Evolutionary conservation across 306 rosid species (phyloP).

Genomic region (Quercus mongolica): DNA sequence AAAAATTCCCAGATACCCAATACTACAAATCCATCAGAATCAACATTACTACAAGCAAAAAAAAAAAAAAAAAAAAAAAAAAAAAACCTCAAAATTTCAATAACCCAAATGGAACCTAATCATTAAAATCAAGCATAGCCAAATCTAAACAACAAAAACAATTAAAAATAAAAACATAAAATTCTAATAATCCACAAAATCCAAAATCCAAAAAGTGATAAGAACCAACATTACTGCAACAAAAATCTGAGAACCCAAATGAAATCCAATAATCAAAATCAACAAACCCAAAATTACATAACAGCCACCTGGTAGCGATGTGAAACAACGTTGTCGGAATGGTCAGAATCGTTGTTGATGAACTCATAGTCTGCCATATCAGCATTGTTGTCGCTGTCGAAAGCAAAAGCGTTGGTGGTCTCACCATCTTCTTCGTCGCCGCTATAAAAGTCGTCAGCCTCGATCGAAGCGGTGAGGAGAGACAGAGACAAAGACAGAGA

Average conservation of each 20-base stretch:
- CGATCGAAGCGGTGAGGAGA: slow-evolving; percentile 1
- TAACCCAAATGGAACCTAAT: background rate
- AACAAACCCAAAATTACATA: background rate
- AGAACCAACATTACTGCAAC: background rate
- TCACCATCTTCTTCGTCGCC: slow-evolving; percentile 48
- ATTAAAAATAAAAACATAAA: background rate
- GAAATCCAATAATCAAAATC: background rate
- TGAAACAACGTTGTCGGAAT: slow-evolving; percentile 42
- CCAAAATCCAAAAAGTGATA: background rate
- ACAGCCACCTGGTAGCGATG: slow-evolving; percentile 41
- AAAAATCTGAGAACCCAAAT: background rate
- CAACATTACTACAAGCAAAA: background rate
- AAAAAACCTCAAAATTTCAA: background rate
- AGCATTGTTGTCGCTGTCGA: slow-evolving; percentile 53
- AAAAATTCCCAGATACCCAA: too few relatives aligned
- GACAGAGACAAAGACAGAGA: too few relatives aligned
- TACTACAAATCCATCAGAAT: background rate
- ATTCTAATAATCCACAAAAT: background rate
- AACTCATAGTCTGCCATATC: slow-evolving; percentile 57
- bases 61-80: background rate
- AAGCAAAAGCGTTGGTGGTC: slow-evolving; percentile 20
- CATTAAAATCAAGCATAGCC: background rate
- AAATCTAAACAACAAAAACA: background rate
- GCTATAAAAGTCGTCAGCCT: slow-evolving; percentile 53
- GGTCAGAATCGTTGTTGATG: slow-evolving; percentile 55